phyloP scores from a whole-genome alignment of 1,139 yeast species.

The Arxiozyma slooffiae region DNA sequence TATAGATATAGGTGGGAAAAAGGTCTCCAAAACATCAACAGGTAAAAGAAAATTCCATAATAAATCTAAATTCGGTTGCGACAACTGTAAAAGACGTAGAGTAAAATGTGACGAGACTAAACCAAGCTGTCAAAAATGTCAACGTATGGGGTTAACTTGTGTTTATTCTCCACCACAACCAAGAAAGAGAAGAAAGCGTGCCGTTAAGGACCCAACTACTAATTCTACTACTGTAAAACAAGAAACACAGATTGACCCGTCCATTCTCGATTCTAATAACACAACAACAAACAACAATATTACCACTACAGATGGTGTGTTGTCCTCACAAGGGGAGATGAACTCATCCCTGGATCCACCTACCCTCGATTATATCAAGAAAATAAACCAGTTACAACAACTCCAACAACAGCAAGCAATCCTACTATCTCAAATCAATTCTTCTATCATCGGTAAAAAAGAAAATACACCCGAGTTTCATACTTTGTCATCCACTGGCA shows the following conservation, averaged over 20 bases:
- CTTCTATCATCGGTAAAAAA: neutral
- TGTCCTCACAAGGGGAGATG: neutral
- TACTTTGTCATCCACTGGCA: neutral
- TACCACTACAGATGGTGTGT: neutral
- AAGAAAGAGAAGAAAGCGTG: slow-evolving; percentile 4
- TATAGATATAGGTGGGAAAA: slow-evolving; percentile 31
- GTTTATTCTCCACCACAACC: slow-evolving; percentile 37
- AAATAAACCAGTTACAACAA: slow-evolving; percentile 10
- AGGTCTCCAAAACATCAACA: slow-evolving; percentile 34
- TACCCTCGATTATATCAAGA: slow-evolving; percentile 5
- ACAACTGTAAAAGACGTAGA: slow-evolving; percentile 76
- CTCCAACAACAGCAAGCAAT: slow-evolving; percentile 9
- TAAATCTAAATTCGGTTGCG: slow-evolving; percentile 80
- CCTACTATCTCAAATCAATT: slow-evolving; percentile 4
- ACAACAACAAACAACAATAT: neutral
- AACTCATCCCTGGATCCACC: neutral
- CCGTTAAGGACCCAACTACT: neutral
- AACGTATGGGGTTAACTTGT: slow-evolving; percentile 68
- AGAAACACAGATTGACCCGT: neutral
- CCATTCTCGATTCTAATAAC: neutral
- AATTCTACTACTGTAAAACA: neutral
- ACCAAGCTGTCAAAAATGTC: slow-evolving; percentile 73
- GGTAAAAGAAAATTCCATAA: slow-evolving; percentile 66
- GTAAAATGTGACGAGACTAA: slow-evolving; percentile 87
- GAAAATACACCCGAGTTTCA: neutral